Evolutionary conservation across 202 grass and related monocot genomes (phyloP).

Genomic region (Musa balbisiana): DNA sequence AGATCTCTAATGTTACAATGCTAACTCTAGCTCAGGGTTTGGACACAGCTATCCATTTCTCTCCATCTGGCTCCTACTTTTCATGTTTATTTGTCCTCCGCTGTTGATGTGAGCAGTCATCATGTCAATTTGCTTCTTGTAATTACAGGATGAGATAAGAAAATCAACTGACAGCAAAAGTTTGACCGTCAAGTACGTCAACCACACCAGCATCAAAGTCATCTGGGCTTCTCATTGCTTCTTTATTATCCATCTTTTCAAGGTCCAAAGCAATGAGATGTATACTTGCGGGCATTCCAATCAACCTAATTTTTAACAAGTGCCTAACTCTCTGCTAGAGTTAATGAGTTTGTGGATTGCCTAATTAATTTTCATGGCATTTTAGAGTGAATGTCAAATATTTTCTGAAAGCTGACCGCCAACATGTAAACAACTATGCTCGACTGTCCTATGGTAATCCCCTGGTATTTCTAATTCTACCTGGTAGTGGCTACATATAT

Average conservation of each 20-base stretch:
- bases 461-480: neutral
- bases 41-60: no score
- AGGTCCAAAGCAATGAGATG: neutral
- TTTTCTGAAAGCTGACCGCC: no score
- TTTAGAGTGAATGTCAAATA: neutral
- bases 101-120: no score
- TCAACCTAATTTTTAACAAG: neutral
- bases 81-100: no score
- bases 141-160: no score
- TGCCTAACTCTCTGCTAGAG: neutral
- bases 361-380: neutral
- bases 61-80: no score
- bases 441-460: neutral
- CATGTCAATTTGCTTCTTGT: no score
- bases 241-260: neutral
- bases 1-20: no score
- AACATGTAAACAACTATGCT: neutral
- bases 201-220: neutral
- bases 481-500: no score
- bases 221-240: neutral
- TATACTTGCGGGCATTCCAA: neutral
- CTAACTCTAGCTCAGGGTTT: no score
- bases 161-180: neutral
- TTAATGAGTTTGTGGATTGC: neutral
- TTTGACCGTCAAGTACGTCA: neutral